These are phyloP conservation scores for Raffaelea ambrosiae DNA, from an alignment of 2,329 filamentous ascomycete species.

Conservation along the genomic window DNA sequence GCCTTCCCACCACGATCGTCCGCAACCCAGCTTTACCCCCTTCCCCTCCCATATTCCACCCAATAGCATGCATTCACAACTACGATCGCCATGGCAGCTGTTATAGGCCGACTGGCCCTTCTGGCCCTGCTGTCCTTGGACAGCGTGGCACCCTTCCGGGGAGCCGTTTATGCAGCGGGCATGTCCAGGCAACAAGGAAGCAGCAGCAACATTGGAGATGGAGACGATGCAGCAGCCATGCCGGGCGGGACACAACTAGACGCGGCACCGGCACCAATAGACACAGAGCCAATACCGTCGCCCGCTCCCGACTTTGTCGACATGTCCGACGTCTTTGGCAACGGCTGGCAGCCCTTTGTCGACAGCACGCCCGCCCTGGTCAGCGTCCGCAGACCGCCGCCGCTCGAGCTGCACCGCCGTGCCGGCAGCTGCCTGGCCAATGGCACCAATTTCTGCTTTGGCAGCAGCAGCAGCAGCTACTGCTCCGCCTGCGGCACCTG, in stretches of 20 bases:
- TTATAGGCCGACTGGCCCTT: conserved; percentile 11
- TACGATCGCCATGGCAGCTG: conserved; percentile 7
- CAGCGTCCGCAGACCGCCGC: conserved; percentile 7
- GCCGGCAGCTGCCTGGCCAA: conserved; percentile 22
- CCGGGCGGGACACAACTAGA: too few relatives aligned
- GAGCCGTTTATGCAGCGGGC: neutral
- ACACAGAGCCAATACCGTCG: neutral
- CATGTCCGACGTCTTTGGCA: neutral
- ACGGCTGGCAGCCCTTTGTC: conserved; percentile 8
- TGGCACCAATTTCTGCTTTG: conserved; percentile 25
- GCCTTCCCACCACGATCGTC: neutral
- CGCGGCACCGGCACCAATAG: too few relatives aligned
- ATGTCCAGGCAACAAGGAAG: neutral
- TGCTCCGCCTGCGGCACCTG: conserved; percentile 21
- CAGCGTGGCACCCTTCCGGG: neutral
- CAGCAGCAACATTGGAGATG: neutral
- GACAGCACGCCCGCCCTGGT: conserved; percentile 13
- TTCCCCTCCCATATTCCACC: neutral
- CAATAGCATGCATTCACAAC: neutral
- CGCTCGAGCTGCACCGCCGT: conserved; percentile 9
- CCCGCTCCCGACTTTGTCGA: neutral
- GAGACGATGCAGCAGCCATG: neutral
- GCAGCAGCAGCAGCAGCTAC: conserved; percentile 16
- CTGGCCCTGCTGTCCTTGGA: conserved; percentile 2
- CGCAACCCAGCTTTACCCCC: too few relatives aligned